Percentiles rank a stretch among this genome's conserved stretches.
These are phyloP conservation scores for Melaleuca alternifolia DNA, from an alignment of 345 rosid genomes.

Conservation along the genomic window DNA sequence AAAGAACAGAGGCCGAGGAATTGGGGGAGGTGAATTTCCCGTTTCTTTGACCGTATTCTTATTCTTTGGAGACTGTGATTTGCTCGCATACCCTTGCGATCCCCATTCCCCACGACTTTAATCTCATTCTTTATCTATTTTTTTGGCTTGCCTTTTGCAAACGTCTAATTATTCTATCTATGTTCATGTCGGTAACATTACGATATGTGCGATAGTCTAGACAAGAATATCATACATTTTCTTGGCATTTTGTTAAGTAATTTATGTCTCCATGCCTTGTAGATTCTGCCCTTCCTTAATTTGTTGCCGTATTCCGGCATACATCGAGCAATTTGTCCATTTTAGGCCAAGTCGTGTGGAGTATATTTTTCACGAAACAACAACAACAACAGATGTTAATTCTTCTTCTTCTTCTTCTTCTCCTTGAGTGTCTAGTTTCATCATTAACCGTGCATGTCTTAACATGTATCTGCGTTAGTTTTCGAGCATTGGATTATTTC, in stretches of 20 bases:
- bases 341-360: background rate
- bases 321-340: background rate
- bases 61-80: conserved; percentile 22
- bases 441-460: background rate
- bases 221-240: background rate
- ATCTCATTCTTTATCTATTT: background rate
- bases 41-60: background rate
- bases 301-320: background rate
- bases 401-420: too few species aligned
- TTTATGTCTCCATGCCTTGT: background rate
- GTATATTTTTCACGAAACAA: background rate
- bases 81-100: background rate
- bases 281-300: background rate
- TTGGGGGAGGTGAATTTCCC: conserved; percentile 11
- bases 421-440: background rate
- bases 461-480: background rate
- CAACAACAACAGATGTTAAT: background rate
- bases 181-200: background rate
- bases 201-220: background rate
- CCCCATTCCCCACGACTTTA: background rate
- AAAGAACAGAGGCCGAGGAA: conserved; percentile 38
- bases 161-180: background rate
- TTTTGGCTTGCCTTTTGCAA: background rate
- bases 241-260: background rate
- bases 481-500: background rate